Base-by-base conservation (phyloP, 352 stramenopile genomes). In the Achlya hypogyna region DNA sequence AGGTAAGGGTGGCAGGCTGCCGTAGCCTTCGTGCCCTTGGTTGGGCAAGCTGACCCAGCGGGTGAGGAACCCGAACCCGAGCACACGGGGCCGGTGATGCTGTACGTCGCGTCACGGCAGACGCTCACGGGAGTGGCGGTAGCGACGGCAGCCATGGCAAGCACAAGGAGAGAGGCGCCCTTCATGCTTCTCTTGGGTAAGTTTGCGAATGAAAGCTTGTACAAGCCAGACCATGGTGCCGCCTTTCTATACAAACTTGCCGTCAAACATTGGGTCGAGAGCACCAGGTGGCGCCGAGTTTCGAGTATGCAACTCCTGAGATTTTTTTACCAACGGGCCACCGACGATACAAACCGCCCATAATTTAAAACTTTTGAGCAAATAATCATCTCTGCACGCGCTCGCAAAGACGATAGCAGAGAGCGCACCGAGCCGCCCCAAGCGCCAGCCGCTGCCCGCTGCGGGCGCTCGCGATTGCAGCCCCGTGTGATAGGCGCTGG, bases 21-120 rank as follows among this genome's bases (percentile, higher is more conserved):
- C 16, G 66, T 69, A 4, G 78, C 72, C 9, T 71, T 62, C 34
- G 85, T 75, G 38, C 78, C 78, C 54, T 75, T 75, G 42, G 73
- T 63, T 18, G 81, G 78, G 53, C 81, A 89, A 5, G 73, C 72
- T 10, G 53, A 76, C 27, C 78, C 80, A 9, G 56, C 60, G 0
- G 81, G 78, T 18, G 72, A 28, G 2, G 32, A 22, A 1, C 82
- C 82, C 0, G 70, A 70, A 10, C 82, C 82, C 0, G 74, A 77
- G 63, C 82, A 91, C 38, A 87, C 65, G 10, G 71, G 56, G n/a
- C 80, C 78, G 10, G 74, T 32, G 56, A 91, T 64, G 20, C 72
- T 70, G 58, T 86, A 89, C 27, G 77, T 87, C 43, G 78, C 81
- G 53, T 89, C 81, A 14, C 70, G 68, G 22, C 75, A 86, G 10